phyloP scores from a whole-genome alignment of 2,329 filamentous ascomycete genomes.

The Cadophora sp. region DNA sequence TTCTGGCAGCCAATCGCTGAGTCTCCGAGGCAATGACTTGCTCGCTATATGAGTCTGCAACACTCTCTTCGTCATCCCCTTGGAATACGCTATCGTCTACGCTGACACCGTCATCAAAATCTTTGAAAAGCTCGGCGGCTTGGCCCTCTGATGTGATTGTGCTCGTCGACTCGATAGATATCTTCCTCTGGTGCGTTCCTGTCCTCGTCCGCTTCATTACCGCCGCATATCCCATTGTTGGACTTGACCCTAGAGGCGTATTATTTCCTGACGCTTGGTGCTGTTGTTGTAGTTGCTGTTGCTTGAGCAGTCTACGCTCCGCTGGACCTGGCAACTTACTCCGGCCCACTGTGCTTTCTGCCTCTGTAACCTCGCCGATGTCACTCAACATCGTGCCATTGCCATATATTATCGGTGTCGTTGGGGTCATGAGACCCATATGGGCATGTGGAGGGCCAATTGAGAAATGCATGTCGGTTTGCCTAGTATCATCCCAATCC shows the following conservation, averaged over 20 bases:
- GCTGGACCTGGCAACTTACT: conserved; percentile 41
- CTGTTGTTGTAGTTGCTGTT: conserved; percentile 23
- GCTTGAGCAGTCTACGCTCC: conserved; percentile 41
- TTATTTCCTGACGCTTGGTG: conserved; percentile 23
- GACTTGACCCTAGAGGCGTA: conserved; percentile 50
- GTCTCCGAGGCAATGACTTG: conserved; percentile 42
- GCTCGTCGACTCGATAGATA: conserved; percentile 66
- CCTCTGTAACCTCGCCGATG: conserved; percentile 64
- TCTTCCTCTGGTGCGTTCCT: conserved; percentile 55
- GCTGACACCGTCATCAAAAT: conserved; percentile 67
- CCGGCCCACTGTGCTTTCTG: conserved; percentile 56
- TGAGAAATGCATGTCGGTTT: conserved; percentile 39
- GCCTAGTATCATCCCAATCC: conserved; percentile 42
- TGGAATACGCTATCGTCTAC: conserved; percentile 71
- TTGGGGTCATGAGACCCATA: conserved; percentile 56
- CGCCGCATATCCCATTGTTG: conserved; percentile 52
- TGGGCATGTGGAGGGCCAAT: conserved; percentile 48
- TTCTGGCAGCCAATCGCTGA: conserved; percentile 34
- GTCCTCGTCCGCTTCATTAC: conserved; percentile 54
- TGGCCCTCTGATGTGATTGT: conserved; percentile 61
- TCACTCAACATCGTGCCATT: conserved; percentile 74
- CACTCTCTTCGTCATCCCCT: conserved; percentile 71
- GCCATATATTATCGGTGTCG: conserved; percentile 71
- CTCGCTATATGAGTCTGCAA: conserved; percentile 50
- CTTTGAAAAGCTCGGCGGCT: conserved; percentile 57